Evolutionary conservation across 1,139 yeast species (phyloP).

Genomic region (Pichia terricola): DNA sequence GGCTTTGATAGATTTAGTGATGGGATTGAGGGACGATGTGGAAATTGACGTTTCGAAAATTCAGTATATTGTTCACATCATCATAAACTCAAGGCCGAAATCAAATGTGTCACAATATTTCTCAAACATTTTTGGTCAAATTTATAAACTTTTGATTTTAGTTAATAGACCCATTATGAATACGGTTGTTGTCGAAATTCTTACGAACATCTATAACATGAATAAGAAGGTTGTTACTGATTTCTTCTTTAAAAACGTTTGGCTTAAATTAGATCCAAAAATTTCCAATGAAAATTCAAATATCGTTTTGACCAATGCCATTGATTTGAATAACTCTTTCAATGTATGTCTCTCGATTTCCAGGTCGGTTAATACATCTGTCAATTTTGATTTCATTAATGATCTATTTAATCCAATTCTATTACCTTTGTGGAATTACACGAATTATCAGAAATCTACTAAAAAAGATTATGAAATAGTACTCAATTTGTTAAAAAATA

Average conservation of each 20-base stretch:
- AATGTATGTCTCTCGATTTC: constrained; percentile 57
- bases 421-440: constrained; percentile 53
- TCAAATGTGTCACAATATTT: constrained; percentile 44
- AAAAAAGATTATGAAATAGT: constrained; percentile 38
- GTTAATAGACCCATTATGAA: constrained; percentile 54
- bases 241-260: constrained; percentile 44
- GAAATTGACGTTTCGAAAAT: constrained; percentile 56
- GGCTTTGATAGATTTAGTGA: constrained; percentile 63
- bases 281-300: constrained; percentile 9
- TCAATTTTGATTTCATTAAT: constrained; percentile 29
- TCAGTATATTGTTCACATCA: constrained; percentile 52
- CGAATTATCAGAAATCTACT: constrained; percentile 36
- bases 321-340: constrained; percentile 49
- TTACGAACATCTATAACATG: constrained; percentile 43
- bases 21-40: constrained; percentile 70
- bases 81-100: constrained; percentile 50
- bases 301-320: constrained; percentile 33
- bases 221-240: constrained; percentile 47
- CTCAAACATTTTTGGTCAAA: constrained; percentile 45
- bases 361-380: constrained; percentile 30
- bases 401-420: constrained; percentile 38
- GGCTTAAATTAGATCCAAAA: constrained; percentile 36
- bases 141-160: constrained; percentile 45
- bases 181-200: constrained; percentile 47
- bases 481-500: constrained; percentile 32